Percentiles rank a stretch among this genome's conserved stretches.
Evolutionary conservation across 2,329 filamentous ascomycete species (phyloP).

Genomic region (Sclerotinia minor): DNA sequence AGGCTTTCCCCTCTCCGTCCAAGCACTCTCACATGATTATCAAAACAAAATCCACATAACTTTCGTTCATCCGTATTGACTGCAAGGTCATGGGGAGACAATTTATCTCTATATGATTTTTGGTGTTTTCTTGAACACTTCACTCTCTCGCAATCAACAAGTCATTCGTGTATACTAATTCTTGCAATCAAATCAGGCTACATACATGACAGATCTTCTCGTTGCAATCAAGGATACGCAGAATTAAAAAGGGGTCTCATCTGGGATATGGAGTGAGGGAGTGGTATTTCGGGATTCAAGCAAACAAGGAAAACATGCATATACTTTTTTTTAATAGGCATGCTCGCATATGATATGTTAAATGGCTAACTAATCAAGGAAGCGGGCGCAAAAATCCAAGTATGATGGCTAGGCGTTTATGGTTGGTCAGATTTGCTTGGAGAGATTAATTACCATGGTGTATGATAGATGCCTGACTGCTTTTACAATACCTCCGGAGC

Average conservation of each 20-base stretch:
- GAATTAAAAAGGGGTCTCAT: not conserved
- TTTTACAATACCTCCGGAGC: conserved; percentile 3
- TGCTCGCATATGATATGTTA: conserved; percentile 11
- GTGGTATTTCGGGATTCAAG: conserved; percentile 7
- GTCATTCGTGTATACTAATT: not conserved
- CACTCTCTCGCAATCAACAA: conserved; percentile 26
- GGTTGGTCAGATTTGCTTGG: not conserved
- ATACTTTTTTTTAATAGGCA: conserved; percentile 6
- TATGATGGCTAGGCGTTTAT: conserved; percentile 16
- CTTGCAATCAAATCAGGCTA: conserved; percentile 16
- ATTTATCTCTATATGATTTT: conserved; percentile 50
- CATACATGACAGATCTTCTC: conserved; percentile 31
- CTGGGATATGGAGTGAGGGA: conserved; percentile 8
- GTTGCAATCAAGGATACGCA: conserved; percentile 29
- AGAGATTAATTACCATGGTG: conserved; percentile 1
- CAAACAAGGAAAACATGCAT: conserved; percentile 3
- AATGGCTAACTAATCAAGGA: conserved; percentile 12
- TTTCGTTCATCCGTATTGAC: conserved; percentile 99
- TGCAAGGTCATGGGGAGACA: conserved; percentile 81
- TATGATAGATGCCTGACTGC: conserved; percentile 12
- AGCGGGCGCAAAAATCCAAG: conserved; percentile 13
- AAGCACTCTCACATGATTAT: conserved; percentile 66
- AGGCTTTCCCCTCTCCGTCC: conserved; percentile 31
- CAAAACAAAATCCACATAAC: conserved; percentile 76
- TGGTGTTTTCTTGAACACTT: conserved; percentile 19